A percentile compares a stretch with the other conserved stretches of the same genome.
These are phyloP conservation scores for Drechslerella stenobrocha DNA, from an alignment of 2,329 filamentous ascomycete species.

Conservation along the genomic window DNA sequence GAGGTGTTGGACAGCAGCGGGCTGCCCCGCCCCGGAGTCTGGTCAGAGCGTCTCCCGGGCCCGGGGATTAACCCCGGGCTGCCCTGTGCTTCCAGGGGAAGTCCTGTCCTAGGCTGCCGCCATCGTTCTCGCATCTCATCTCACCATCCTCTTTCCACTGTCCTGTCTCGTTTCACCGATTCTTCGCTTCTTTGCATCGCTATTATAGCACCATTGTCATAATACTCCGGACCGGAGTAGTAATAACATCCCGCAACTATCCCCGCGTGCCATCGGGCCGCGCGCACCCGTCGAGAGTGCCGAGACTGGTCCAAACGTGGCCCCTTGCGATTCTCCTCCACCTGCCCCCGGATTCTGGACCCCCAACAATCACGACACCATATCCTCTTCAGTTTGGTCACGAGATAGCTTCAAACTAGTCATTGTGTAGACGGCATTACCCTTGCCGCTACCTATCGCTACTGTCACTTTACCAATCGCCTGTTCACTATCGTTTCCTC, in stretches of 20 bases:
- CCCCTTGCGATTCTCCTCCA: constrained; percentile 24
- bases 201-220: not conserved
- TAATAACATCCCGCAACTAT: not conserved
- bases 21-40: constrained; percentile 3
- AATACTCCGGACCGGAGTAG: not conserved
- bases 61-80: not conserved
- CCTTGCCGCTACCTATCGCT: not conserved
- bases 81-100: no score
- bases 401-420: not conserved
- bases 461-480: not conserved
- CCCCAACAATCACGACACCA: constrained; percentile 36
- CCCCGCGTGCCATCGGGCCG: not conserved
- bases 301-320: constrained; percentile 11
- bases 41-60: not conserved
- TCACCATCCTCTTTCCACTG: constrained; percentile 5
- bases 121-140: no score
- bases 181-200: not conserved
- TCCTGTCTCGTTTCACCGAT: constrained; percentile 4
- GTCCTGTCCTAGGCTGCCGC: no score
- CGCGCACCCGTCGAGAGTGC: constrained; percentile 18
- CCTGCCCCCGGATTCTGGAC: constrained; percentile 19
- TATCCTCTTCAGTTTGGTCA: not conserved
- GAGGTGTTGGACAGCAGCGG: not conserved
- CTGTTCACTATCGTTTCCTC: not conserved
- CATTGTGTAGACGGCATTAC: not conserved